Percentiles rank a stretch among this genome's conserved stretches.
Evolutionary conservation across 225 moss, liverwort and hornwort genomes (phyloP).

Genomic region (Bryoerythrophyllum caledonicum): DNA sequence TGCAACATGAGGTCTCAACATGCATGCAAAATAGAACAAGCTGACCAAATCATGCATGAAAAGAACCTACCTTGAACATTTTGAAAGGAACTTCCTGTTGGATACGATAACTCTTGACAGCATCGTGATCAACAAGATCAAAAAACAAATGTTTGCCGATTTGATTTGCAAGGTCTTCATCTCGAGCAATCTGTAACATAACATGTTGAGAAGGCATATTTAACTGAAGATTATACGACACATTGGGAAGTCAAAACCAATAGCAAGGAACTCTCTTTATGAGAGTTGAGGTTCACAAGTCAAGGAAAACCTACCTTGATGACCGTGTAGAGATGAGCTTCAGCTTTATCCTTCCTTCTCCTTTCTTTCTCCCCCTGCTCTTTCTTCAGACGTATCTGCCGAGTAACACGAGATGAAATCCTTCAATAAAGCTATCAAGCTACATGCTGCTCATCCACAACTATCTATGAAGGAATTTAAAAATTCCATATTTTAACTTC

Average conservation of each 20-base stretch:
- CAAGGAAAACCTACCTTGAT: conserved; percentile 65
- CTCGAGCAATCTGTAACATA: conserved; percentile 74
- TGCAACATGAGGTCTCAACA: neutral
- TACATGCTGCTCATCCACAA: conserved; percentile 6
- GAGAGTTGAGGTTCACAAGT: conserved; percentile 2
- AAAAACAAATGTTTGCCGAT: conserved; percentile 94
- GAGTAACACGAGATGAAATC: conserved; percentile 13
- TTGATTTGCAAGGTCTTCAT: conserved; percentile 88
- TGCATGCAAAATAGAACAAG: neutral
- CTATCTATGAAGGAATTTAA: neutral
- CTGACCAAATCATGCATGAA: neutral
- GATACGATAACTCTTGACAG: conserved; percentile 90
- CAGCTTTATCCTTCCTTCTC: conserved; percentile 95
- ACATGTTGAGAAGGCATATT: neutral
- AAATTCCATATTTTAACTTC: neutral
- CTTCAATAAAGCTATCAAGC: neutral
- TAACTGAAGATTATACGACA: neutral
- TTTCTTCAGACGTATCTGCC: conserved; percentile 86
- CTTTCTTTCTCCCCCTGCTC: conserved; percentile 98
- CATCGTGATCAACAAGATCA: conserved; percentile 96
- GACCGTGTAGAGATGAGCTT: conserved; percentile 97
- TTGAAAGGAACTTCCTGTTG: conserved; percentile 92
- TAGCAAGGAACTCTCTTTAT: neutral
- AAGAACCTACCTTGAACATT: conserved; percentile 67
- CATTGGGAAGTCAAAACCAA: neutral